These are phyloP conservation scores for Lipomyces japonicus DNA, from an alignment of 805 yeast species.

Conservation along the genomic window DNA sequence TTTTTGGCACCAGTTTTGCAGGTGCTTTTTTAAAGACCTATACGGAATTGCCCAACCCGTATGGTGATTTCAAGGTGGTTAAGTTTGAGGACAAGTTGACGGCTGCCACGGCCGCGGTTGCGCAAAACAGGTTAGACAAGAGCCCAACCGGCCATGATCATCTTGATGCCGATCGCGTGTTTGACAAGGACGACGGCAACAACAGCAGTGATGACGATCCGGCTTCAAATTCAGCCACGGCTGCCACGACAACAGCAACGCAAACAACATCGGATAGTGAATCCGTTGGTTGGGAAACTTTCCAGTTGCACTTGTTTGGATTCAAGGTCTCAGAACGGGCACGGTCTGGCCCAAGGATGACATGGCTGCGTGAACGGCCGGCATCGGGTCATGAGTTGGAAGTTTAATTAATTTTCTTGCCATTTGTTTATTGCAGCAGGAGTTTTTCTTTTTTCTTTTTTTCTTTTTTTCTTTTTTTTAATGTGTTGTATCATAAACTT, in stretches of 20 bases:
- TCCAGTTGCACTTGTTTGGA: slow-evolving; percentile 79
- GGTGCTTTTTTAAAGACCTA: slow-evolving; percentile 87
- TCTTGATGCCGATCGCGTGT: not conserved
- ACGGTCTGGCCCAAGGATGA: slow-evolving; percentile 87
- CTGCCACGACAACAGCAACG: not conserved
- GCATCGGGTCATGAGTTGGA: slow-evolving; percentile 5
- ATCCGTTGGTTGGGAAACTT: slow-evolving; percentile 31
- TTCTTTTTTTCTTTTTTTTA: too few relatives aligned
- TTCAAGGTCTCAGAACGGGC: slow-evolving; percentile 74
- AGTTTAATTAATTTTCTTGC: not conserved
- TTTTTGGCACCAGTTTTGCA: slow-evolving; percentile 93
- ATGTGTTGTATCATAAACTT: too few relatives aligned
- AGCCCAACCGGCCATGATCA: too few relatives aligned
- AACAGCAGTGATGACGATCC: not conserved
- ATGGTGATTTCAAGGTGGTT: slow-evolving; percentile 18
- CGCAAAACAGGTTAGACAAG: slow-evolving; percentile 32
- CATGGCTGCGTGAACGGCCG: slow-evolving; percentile 73
- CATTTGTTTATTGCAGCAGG: not conserved
- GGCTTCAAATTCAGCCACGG: not conserved
- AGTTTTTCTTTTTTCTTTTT: too few relatives aligned
- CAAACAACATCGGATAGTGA: not conserved
- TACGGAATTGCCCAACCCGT: slow-evolving; percentile 57
- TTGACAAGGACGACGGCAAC: not conserved
- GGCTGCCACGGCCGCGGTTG: slow-evolving; percentile 51
- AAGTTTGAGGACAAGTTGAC: slow-evolving; percentile 54